Base-by-base conservation (phyloP, 768 basidiomycete genomes). In the Boletus edulis region DNA sequence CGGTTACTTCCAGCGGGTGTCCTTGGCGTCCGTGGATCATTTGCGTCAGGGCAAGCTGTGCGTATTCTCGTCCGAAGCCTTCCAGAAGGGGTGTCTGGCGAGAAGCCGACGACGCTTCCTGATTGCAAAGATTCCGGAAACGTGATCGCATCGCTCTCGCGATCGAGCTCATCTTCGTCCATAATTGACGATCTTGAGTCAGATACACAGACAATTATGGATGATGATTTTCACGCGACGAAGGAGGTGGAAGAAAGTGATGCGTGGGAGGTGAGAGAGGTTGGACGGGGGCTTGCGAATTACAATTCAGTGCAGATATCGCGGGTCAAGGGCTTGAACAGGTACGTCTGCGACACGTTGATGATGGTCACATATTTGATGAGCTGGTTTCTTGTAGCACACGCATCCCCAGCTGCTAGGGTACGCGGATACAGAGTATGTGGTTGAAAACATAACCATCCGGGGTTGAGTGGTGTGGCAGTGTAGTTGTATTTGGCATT, bases 401-500 rank as follows among this genome's bases (percentile, higher is more conserved):
- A 2, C 80, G 89, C 49, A 84, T 99, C 38, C 76, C 10, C 82
- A 85, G 55, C 64, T 94, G 7, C 71, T 99, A 46, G 96, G 94
- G 3, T 98, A 99, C 70, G 91, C 90, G 14, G 97, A 99, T 67
- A 90, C 92, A 27, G 97, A 98, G 69, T 91, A 98, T 73, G 94
- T 98, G 46, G 95, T 96, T 7, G 97, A 98, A 67, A 92, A 94
- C 65, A 86, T 97, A 63, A 93, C 91, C 3, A 88, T 96, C 49
- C 80, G 87, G 50, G 3, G 17, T 12, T 38, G 20, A 45, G 38
- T 22, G 32, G 67, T 63, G 77, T 81, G 79, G 80, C 79, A 74
- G 74, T 80, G 77, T 62, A 54, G 55, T 60, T 66, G 4, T 78
- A 66, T 78, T 69, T 69, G 60, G 44, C 39, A 12, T 44, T 63